phyloP scores from a whole-genome alignment of 1,139 yeast species.

The Geotrichum bryndzae region DNA sequence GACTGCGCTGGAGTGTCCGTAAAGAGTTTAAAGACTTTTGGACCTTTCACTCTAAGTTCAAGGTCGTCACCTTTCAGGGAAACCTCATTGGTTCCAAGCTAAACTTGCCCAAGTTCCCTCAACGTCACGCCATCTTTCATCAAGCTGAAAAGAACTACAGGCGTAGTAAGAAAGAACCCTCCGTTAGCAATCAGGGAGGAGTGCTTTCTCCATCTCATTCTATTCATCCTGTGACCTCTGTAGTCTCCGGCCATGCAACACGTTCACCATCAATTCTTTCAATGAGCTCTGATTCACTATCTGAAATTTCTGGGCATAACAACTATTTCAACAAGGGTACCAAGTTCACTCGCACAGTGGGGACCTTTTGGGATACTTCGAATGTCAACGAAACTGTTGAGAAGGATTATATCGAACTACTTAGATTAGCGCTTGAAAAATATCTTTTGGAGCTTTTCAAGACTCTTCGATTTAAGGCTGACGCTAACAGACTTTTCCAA shows the following conservation, averaged over 20 bases:
- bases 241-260: not conserved
- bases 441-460: conserved; percentile 60
- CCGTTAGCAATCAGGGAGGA: not conserved
- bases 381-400: conserved; percentile 17
- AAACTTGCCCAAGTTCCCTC: conserved; percentile 33
- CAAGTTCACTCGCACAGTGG: conserved; percentile 10
- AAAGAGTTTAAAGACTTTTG: conserved; percentile 68
- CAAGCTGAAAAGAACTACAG: conserved; percentile 7
- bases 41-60: conserved; percentile 61
- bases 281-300: conserved; percentile 9
- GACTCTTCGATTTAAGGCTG: conserved; percentile 64
- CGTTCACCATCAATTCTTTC: conserved; percentile 5
- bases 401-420: conserved; percentile 37
- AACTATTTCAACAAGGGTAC: conserved; percentile 9
- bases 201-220: not conserved
- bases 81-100: conserved; percentile 18
- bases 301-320: conserved; percentile 7
- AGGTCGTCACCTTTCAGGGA: conserved; percentile 45
- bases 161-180: not conserved
- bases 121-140: conserved; percentile 19
- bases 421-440: conserved; percentile 24
- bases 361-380: conserved; percentile 11
- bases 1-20: conserved; percentile 74
- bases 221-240: not conserved
- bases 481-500: conserved; percentile 72